A percentile compares a stretch with the other conserved stretches of the same genome.
phyloP scores from a whole-genome alignment of 2,329 filamentous ascomycete genomes.

The Cordyceps sp. region DNA sequence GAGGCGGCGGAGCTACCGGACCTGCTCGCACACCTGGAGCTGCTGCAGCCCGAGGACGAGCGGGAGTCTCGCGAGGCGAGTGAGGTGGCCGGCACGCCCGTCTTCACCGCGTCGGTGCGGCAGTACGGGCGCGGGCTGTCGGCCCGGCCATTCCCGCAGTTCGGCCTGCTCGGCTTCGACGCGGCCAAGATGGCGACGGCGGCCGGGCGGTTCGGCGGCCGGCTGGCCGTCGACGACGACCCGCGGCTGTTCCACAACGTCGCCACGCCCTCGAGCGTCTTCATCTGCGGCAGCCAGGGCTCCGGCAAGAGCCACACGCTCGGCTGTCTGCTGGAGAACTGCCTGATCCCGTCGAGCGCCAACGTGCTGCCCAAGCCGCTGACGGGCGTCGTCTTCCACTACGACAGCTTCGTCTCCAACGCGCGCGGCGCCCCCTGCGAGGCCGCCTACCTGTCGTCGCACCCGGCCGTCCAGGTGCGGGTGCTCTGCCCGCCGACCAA shows the following conservation, averaged over 20 bases:
- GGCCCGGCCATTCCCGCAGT: constrained; percentile 5
- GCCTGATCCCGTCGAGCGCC: constrained; percentile 26
- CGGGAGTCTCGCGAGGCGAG: background rate
- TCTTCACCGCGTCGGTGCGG: constrained; percentile 7
- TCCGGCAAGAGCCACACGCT: constrained; percentile 48
- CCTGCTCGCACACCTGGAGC: background rate
- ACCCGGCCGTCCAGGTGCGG: constrained; percentile 25
- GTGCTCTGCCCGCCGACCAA: constrained; percentile 40
- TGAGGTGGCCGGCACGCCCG: constrained; percentile 4
- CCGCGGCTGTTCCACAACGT: constrained; percentile 27
- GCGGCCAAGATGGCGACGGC: constrained; percentile 1
- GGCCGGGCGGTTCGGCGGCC: no score
- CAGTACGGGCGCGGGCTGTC: background rate
- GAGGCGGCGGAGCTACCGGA: no score
- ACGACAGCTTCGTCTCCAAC: constrained; percentile 37
- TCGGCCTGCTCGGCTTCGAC: constrained; percentile 6
- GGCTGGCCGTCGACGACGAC: constrained; percentile 3
- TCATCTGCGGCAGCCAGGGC: constrained; percentile 49
- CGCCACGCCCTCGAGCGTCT: constrained; percentile 35
- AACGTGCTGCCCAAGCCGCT: constrained; percentile 33
- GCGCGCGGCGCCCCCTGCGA: constrained; percentile 36
- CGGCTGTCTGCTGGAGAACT: constrained; percentile 39
- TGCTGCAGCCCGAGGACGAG: no score
- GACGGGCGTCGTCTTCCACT: constrained; percentile 48
- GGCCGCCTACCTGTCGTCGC: constrained; percentile 35